Evolutionary conservation across 1,284 basidiomycete genomes (phyloP).

Genomic region (Exobasidium cylindrosporum): DNA sequence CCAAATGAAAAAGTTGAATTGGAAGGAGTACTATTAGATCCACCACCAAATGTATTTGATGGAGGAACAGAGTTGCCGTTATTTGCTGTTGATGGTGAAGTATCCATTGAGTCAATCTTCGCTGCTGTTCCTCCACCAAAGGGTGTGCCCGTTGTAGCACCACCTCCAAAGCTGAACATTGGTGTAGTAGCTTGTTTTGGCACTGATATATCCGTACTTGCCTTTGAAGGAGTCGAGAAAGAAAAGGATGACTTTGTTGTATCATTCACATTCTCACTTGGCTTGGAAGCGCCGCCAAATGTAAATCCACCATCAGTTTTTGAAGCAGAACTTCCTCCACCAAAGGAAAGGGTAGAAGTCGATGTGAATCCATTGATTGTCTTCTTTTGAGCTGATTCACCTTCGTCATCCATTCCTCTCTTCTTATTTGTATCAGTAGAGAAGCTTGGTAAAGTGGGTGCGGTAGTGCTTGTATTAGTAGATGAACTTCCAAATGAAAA

Average conservation of each 20-base stretch:
- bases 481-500: background rate
- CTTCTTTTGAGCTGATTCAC: background rate
- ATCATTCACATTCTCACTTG: constrained; percentile 19
- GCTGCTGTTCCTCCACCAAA: background rate
- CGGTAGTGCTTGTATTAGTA: background rate
- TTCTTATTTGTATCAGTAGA: background rate
- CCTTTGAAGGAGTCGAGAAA: background rate
- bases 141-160: background rate
- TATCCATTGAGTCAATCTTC: background rate
- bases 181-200: background rate
- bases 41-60: background rate
- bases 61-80: background rate
- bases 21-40: background rate
- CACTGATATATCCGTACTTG: background rate
- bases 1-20: constrained; percentile 4
- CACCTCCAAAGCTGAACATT: background rate
- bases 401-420: background rate
- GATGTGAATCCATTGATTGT: background rate
- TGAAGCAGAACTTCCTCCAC: background rate
- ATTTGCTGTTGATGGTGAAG: background rate
- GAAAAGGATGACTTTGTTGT: constrained; percentile 13
- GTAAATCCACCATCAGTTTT: background rate
- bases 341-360: background rate
- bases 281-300: constrained; percentile 1
- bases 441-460: background rate